phyloP scores from a whole-genome alignment of 305 asterid genomes.

The Solanum hybrid region DNA sequence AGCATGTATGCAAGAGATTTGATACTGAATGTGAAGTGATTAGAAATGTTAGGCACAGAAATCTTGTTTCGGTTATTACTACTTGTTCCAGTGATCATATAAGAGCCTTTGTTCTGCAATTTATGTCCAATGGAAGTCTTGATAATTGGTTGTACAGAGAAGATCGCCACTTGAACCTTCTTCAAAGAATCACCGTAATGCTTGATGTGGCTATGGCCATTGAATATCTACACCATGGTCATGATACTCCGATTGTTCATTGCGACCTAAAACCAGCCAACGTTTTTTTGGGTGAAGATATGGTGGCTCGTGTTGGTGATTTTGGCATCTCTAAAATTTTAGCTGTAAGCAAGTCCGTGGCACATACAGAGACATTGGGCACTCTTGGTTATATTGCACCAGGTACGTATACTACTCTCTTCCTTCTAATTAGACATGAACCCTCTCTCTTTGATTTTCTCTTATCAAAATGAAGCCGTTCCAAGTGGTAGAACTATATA shows the following conservation, averaged over 20 bases:
- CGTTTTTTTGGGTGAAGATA: slow-evolving; percentile 13
- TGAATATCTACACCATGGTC: slow-evolving; percentile 22
- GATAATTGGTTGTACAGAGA: background rate
- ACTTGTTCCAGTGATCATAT: background rate
- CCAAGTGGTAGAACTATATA: background rate
- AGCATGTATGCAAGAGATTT: background rate
- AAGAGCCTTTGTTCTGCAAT: background rate
- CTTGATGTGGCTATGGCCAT: slow-evolving; percentile 8
- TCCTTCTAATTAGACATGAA: background rate
- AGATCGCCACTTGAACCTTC: background rate
- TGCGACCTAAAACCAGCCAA: slow-evolving; percentile 27
- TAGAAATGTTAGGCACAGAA: slow-evolving; percentile 4
- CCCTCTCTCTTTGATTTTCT: background rate
- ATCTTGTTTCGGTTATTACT: background rate
- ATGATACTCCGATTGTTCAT: slow-evolving; percentile 9
- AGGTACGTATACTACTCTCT: slow-evolving; percentile 3
- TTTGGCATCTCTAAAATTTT: slow-evolving; percentile 23
- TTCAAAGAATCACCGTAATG: background rate
- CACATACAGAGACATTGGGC: slow-evolving; percentile 17
- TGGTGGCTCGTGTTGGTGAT: slow-evolving; percentile 14
- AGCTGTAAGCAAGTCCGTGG: background rate
- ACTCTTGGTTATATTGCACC: slow-evolving; percentile 27
- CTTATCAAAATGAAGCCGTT: background rate
- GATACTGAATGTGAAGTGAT: background rate
- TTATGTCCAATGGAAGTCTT: background rate